Base-by-base conservation (phyloP, 208 protist species). In the Porcisia hertigi region DNA sequence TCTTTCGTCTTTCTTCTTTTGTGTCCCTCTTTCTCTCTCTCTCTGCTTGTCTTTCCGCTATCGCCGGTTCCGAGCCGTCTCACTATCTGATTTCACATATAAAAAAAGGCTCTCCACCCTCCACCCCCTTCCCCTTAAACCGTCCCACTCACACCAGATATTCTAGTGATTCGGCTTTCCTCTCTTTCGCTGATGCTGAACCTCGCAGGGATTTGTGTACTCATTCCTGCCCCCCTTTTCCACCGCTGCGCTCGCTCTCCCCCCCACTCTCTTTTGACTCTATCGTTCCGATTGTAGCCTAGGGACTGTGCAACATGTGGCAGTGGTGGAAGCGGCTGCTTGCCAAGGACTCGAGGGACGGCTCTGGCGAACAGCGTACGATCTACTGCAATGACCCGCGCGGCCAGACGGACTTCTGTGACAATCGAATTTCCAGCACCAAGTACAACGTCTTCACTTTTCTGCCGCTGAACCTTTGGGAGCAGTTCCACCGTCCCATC, bases 381-480 rank as follows among this genome's bases (percentile, higher is more conserved):
- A 80, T 95, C 41, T 43, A 47, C 20, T 70, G 81, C 23, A 72
- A 80, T 57, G 78, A 87, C 69, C 77, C 80, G 47, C 62, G 52
- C 30, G 69, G 41, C 25, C 36, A 58, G 16, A 60, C 9, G 12
- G 69, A 80, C 67, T 89, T 86, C 75, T 90, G 87, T 62, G 76
- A 79, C 77, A 99, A 99, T 76, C 76, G 75, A 49, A 88, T 99
- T 34, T 90, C 45, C 54, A 98, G 94, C 69, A 87, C 93, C n/a
- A 98, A 98, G 86, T 99, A 99, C 83, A 98, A 90, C 57, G 36
- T 97, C 23, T 63, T 98, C 18, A 99, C 90, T 39, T 99, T 99
- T 78, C 69, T 99, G 3, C 96, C 96, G 25, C 82, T 97, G 43
- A 99, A 98, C 66, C 81, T 99, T 6, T 98, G 88, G 66, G 97